A percentile compares a stretch with the other conserved stretches of the same genome.
Conservation (phyloP, 176 grass and related monocot genomes). For the Puccinellia tenuiflora region DNA sequence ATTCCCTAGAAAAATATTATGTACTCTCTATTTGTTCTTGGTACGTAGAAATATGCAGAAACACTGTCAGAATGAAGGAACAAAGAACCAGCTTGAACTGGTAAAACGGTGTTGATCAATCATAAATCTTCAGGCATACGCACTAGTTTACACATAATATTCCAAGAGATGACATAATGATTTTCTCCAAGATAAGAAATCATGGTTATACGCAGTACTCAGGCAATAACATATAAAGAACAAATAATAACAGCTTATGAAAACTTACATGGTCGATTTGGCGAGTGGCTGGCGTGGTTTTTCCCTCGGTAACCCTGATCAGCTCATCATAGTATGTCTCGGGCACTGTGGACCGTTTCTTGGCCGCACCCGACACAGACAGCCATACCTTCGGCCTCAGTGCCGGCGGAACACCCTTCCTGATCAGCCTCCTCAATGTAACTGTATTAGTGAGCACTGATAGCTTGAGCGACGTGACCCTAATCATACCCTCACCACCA, state of each 20-base stretch:
- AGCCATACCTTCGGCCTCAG: slow-evolving; percentile 87
- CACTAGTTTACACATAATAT: neutral
- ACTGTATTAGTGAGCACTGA: slow-evolving; percentile 70
- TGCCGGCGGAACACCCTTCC: slow-evolving; percentile 72
- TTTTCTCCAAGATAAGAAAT: neutral
- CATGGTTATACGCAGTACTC: neutral
- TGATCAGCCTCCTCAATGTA: slow-evolving; percentile 70
- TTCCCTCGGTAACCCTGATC: slow-evolving; percentile 74
- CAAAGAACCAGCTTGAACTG: neutral
- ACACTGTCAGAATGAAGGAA: neutral
- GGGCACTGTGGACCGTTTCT: slow-evolving; percentile 88
- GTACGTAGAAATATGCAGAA: neutral
- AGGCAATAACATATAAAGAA: neutral
- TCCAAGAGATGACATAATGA: neutral
- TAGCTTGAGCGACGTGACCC: slow-evolving; percentile 71
- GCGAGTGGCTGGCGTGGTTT: slow-evolving; percentile 76
- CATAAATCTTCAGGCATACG: neutral
- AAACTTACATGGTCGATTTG: slow-evolving; percentile 94
- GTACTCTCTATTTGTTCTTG: neutral
- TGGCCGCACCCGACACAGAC: slow-evolving; percentile 74
- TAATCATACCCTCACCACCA: slow-evolving; percentile 37
- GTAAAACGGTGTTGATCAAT: neutral
- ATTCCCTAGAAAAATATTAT: neutral
- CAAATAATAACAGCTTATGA: neutral
- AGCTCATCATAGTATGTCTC: slow-evolving; percentile 96